Evolutionary conservation across 352 stramenopile species (phyloP).

Genomic region (Globisporangium nunn): DNA sequence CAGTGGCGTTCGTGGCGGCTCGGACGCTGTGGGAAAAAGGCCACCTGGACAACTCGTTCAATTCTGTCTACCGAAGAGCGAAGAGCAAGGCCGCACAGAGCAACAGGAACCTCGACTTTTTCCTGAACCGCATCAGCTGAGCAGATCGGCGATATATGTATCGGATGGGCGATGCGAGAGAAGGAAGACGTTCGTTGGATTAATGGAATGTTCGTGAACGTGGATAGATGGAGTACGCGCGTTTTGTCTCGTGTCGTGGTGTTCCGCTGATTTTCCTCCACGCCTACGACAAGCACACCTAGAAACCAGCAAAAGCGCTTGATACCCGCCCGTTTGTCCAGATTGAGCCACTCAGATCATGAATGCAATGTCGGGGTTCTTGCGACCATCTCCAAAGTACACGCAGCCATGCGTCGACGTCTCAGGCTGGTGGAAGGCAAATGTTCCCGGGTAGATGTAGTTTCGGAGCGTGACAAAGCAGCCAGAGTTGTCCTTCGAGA

Average conservation of each 20-base stretch:
- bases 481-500: constrained; percentile 63
- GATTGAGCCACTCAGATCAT: constrained; percentile 37
- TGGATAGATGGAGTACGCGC: neutral
- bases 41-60: constrained; percentile 56
- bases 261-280: too few relatives aligned
- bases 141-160: constrained; percentile 13
- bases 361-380: constrained; percentile 69
- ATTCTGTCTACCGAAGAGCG: constrained; percentile 65
- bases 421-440: constrained; percentile 59
- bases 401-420: constrained; percentile 46
- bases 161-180: neutral
- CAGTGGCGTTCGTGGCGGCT: constrained; percentile 52
- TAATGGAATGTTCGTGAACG: neutral
- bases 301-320: too few relatives aligned
- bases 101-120: constrained; percentile 45
- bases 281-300: neutral
- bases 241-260: too few relatives aligned
- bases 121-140: constrained; percentile 30
- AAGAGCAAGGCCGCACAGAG: constrained; percentile 34
- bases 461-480: constrained; percentile 54
- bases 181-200: neutral
- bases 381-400: constrained; percentile 74
- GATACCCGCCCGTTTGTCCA: too few relatives aligned
- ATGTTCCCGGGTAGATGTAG: constrained; percentile 51
- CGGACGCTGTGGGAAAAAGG: constrained; percentile 40